A percentile compares a stretch with the other conserved stretches of the same genome.
Evolutionary conservation across 208 protist genomes (phyloP).

Genomic region (Leishmania martiniquensis): DNA sequence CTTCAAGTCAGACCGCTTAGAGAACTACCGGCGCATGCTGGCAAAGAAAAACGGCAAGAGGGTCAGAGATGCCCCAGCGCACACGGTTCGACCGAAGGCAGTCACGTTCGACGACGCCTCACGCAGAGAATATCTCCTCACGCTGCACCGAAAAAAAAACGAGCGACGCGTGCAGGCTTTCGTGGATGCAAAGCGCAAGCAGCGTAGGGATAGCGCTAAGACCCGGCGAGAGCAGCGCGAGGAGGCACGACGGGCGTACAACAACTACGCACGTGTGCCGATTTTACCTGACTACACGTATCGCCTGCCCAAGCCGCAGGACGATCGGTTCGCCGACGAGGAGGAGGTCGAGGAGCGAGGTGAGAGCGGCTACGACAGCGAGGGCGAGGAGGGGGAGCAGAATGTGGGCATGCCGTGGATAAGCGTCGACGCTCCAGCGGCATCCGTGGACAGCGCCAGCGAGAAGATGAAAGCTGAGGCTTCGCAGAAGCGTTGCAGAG

Average conservation of each 20-base stretch:
- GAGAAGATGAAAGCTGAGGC: slow-evolving; percentile 14
- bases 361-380: slow-evolving; percentile 14
- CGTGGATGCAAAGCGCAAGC: slow-evolving; percentile 78
- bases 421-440: slow-evolving; percentile 33
- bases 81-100: slow-evolving; percentile 19
- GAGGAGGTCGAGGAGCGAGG: slow-evolving; percentile 25
- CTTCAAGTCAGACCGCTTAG: slow-evolving; percentile 88
- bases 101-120: slow-evolving; percentile 69
- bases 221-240: slow-evolving; percentile 78
- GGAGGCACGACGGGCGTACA: slow-evolving; percentile 85
- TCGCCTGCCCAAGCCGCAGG: slow-evolving; percentile 51
- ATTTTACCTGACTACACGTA: slow-evolving; percentile 91
- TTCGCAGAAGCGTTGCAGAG: slow-evolving; percentile 12
- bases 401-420: slow-evolving; percentile 41
- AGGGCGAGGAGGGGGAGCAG: slow-evolving; percentile 8
- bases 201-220: slow-evolving; percentile 65
- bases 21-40: slow-evolving; percentile 67
- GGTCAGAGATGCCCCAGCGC: slow-evolving; percentile 21
- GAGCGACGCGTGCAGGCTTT: slow-evolving; percentile 87
- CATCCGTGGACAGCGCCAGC: slow-evolving; percentile 9
- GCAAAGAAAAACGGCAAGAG: slow-evolving; percentile 56
- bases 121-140: slow-evolving; percentile 73
- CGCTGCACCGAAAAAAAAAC: slow-evolving; percentile 88
- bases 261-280: slow-evolving; percentile 82
- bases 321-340: slow-evolving; percentile 37